phyloP scores from a whole-genome alignment of 2,329 filamentous ascomycete species.

The Zasmidium citrigriseum region DNA sequence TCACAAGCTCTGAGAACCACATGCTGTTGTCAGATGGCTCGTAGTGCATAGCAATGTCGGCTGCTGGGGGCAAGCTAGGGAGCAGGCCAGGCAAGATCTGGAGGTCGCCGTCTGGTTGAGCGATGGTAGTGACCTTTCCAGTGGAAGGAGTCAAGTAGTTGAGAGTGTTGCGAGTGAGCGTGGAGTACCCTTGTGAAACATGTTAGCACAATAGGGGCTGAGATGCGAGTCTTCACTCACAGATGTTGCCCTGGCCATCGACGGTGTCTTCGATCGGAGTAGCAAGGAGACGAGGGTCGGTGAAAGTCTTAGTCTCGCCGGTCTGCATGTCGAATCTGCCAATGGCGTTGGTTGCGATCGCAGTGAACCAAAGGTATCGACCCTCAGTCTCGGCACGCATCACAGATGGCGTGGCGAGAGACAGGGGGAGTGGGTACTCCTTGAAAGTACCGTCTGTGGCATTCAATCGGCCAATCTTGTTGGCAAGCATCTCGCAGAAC shows the following conservation, averaged over 20 bases:
- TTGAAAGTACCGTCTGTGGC: slow-evolving; percentile 14
- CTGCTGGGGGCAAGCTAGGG: slow-evolving; percentile 20
- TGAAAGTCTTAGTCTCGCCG: slow-evolving; percentile 15
- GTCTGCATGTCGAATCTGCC: slow-evolving; percentile 25
- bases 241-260: slow-evolving; percentile 23
- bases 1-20: slow-evolving; percentile 23
- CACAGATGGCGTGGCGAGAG: slow-evolving; percentile 21
- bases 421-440: slow-evolving; percentile 21
- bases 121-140: slow-evolving; percentile 18
- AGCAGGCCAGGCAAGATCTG: slow-evolving; percentile 13
- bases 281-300: slow-evolving; percentile 19
- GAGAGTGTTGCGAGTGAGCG: slow-evolving; percentile 19
- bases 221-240: background rate
- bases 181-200: slow-evolving; percentile 13
- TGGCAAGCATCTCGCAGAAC: slow-evolving; percentile 26
- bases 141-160: slow-evolving; percentile 23
- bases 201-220: background rate
- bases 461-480: slow-evolving; percentile 26
- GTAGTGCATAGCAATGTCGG: slow-evolving; percentile 23
- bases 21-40: slow-evolving; percentile 18
- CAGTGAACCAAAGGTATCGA: slow-evolving; percentile 25
- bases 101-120: slow-evolving; percentile 17
- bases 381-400: slow-evolving; percentile 27
- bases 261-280: slow-evolving; percentile 23
- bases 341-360: slow-evolving; percentile 23